phyloP scores from a whole-genome alignment of 164 flowering plant genomes.

The Magnolia changhungtana region DNA sequence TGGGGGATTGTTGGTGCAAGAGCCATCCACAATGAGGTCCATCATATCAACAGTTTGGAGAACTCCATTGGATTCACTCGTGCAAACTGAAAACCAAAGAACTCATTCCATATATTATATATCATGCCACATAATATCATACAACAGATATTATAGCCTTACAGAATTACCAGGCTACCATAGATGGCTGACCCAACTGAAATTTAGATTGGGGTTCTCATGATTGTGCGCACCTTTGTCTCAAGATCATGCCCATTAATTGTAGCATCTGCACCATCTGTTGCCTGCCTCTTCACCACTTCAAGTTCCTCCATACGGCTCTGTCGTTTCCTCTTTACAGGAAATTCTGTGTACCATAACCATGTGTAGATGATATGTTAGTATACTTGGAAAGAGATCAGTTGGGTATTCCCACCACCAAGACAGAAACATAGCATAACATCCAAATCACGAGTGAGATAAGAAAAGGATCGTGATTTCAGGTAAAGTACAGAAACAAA shows the following conservation, averaged over 20 bases:
- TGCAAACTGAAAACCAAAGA: neutral
- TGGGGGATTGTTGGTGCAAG: neutral
- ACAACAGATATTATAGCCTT: no score
- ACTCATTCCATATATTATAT: no score
- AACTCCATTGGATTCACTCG: neutral
- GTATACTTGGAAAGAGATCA: neutral
- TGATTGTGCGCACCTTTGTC: conserved; percentile 28
- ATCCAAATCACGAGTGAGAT: no score
- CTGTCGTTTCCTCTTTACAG: conserved; percentile 41
- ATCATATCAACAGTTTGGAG: neutral
- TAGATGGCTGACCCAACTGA: neutral
- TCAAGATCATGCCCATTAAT: conserved; percentile 12
- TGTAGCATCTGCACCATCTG: conserved; percentile 12
- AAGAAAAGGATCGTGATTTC: neutral
- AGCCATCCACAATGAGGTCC: neutral
- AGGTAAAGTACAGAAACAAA: neutral
- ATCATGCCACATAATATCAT: no score
- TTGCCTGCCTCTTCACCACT: conserved; percentile 27
- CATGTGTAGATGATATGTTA: neutral
- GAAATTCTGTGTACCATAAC: conserved; percentile 22
- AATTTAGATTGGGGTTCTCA: neutral
- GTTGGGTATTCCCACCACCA: neutral
- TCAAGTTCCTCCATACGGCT: conserved; percentile 19
- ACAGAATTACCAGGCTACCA: neutral
- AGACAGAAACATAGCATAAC: neutral